Evolutionary conservation across 768 basidiomycete species (phyloP).

Genomic region (Cubamyces lactineus): DNA sequence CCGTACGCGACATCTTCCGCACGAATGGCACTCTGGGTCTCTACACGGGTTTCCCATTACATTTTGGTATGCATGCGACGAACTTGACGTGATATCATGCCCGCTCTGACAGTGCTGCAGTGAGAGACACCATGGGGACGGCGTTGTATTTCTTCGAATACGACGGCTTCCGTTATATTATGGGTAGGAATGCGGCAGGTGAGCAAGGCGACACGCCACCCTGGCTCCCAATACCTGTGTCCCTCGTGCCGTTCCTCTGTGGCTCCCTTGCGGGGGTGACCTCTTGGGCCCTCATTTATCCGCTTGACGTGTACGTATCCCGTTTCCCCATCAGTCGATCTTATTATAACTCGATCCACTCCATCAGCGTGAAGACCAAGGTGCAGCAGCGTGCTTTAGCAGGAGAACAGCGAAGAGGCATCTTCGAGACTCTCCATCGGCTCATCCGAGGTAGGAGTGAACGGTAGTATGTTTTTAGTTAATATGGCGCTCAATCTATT

Average conservation of each 20-base stretch:
- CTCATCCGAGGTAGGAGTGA: constrained; percentile 70
- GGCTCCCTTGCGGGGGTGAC: constrained; percentile 87
- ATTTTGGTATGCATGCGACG: constrained; percentile 61
- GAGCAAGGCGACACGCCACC: constrained; percentile 82
- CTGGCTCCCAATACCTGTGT: constrained; percentile 82
- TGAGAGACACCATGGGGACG: constrained; percentile 88
- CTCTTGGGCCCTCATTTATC: constrained; percentile 71
- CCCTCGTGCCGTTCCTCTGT: constrained; percentile 87
- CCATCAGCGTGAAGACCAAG: constrained; percentile 84
- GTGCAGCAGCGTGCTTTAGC: constrained; percentile 92
- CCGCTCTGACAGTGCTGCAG: constrained; percentile 41
- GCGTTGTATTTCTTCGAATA: constrained; percentile 94
- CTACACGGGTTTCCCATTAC: constrained; percentile 86
- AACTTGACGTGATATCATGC: not conserved
- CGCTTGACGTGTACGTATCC: constrained; percentile 80
- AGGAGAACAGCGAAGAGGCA: constrained; percentile 70
- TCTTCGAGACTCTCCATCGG: constrained; percentile 73
- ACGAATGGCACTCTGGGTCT: constrained; percentile 65
- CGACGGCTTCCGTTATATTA: constrained; percentile 84
- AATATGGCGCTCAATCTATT: not conserved
- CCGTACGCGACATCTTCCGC: constrained; percentile 78
- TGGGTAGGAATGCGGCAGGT: constrained; percentile 76
- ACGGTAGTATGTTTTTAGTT: not conserved
- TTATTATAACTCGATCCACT: constrained; percentile 17
- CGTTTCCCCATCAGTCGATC: not conserved